phyloP scores from a whole-genome alignment of 192 early-diverging fungal genomes.

The Pilobolus umbonatus region DNA sequence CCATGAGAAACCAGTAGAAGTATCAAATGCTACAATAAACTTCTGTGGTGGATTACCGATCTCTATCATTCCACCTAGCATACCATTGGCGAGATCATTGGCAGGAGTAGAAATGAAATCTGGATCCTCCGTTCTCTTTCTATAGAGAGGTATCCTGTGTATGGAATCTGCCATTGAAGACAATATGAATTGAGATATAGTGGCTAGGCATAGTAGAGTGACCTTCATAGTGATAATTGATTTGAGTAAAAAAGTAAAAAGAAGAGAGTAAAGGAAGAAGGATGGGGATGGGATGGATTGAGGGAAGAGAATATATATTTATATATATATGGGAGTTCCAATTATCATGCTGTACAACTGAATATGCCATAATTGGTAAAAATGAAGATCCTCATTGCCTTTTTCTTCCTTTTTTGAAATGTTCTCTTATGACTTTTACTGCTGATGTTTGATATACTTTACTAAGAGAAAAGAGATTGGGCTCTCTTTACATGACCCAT shows the following conservation, averaged over 20 bases:
- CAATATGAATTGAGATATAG: slow-evolving; percentile 24
- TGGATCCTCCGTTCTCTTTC: neutral
- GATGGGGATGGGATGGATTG: too few species aligned
- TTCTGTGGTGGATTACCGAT: slow-evolving; percentile 86
- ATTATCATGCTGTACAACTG: too few species aligned
- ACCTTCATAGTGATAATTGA: slow-evolving; percentile 16
- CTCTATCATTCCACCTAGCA: slow-evolving; percentile 83
- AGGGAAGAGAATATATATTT: too few species aligned
- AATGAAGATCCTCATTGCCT: too few species aligned
- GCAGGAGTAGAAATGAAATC: slow-evolving; percentile 16
- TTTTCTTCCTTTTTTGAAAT: too few species aligned
- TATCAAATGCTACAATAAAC: slow-evolving; percentile 92
- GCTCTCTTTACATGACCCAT: too few species aligned
- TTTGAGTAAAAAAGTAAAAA: neutral
- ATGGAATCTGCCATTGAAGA: slow-evolving; percentile 20
- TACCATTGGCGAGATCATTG: slow-evolving; percentile 24
- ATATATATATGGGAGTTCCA: too few species aligned
- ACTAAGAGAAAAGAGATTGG: too few species aligned
- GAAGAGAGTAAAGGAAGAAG: neutral
- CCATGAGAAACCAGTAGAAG: slow-evolving; percentile 40
- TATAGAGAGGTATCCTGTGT: slow-evolving; percentile 1
- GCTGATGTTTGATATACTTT: too few species aligned
- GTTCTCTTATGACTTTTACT: too few species aligned
- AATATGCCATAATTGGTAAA: too few species aligned
- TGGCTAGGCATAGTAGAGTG: slow-evolving; percentile 22